A percentile compares a stretch with the other conserved stretches of the same genome.
Evolutionary conservation across 768 basidiomycete species (phyloP).

Genomic region (Pulveroboletus sp.): DNA sequence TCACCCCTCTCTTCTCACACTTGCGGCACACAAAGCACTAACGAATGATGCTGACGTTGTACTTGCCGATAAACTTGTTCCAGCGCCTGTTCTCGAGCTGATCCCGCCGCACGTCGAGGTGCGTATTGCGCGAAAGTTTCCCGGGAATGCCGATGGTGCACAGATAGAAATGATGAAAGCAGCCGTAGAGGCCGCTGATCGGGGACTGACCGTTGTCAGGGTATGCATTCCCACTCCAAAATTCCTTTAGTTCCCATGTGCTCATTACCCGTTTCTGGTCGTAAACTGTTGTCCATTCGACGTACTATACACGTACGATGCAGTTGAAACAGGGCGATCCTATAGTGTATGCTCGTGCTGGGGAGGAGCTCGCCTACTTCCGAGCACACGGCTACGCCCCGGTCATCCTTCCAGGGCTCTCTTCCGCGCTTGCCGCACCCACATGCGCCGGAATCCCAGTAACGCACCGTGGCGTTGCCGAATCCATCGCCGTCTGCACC

Average conservation of each 20-base stretch:
- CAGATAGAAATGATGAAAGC: conserved; percentile 94
- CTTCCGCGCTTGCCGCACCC: conserved; percentile 86
- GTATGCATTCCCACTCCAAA: conserved; percentile 39
- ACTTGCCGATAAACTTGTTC: conserved; percentile 95
- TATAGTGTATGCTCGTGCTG: conserved; percentile 87
- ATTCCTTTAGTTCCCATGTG: not conserved
- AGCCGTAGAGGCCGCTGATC: conserved; percentile 75
- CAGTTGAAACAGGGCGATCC: conserved; percentile 98
- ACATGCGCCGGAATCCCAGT: conserved; percentile 88
- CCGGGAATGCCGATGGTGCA: conserved; percentile 93
- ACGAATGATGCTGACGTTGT: conserved; percentile 81
- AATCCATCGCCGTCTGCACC: conserved; percentile 85
- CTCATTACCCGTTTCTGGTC: not conserved
- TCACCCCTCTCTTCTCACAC: conserved; percentile 86
- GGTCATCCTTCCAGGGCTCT: conserved; percentile 84
- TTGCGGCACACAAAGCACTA: conserved; percentile 78
- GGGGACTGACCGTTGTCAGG: conserved; percentile 82
- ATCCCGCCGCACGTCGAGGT: conserved; percentile 71
- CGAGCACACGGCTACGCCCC: conserved; percentile 79
- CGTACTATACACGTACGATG: not conserved
- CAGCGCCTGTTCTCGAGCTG: conserved; percentile 76
- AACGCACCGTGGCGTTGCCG: conserved; percentile 92
- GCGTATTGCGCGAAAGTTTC: conserved; percentile 93
- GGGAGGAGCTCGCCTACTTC: conserved; percentile 94
- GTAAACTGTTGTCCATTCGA: not conserved